Base-by-base conservation (phyloP, 371 early-diverging fungal species). In the Rhizomucor miehei region DNA sequence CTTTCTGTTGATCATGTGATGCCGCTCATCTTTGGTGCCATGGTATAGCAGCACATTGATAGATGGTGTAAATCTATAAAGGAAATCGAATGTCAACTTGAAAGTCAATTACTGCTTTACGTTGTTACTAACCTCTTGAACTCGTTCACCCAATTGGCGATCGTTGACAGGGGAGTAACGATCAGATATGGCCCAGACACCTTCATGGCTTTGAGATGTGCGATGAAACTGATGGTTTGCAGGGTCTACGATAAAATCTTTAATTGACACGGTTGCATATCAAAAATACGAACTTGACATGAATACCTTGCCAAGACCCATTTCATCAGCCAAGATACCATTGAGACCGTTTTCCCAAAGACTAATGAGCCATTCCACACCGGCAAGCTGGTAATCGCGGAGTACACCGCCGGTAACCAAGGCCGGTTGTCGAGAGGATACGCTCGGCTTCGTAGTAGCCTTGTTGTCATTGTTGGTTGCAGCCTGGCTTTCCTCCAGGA, bases 241-340 rank as follows among this genome's bases (percentile, higher is more conserved):
- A 99, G 72, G 0, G 99, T 99, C 88, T 94, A 29, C 29, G 29
- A 29, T 5, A 8, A 8, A 29, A 5, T 29, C 29, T 8, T 8
- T 8, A 29, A 29, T n/a, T n/a, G n/a, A n/a, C n/a, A n/a, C n/a
- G n/a, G n/a, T n/a, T n/a, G n/a, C n/a, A n/a, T n/a, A n/a, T 59
- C 16, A 8, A 11, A 16, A 44, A 46, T 11, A 21, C 11, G n/a
- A 9, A 34, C 17, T 40, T 44, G 40, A 2, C 5, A 19, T 36
- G 5, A 45, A 19, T 60, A 86, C 86, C 79, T 95, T 94, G 56
- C 93, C 95, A 21, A 99, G 79, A 44, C 97, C 99, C 98, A 99
- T 98, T 64, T 99, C 97, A 72, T 99, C 98, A 13, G 99, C 99
- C 40, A 99, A 69, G 62, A 99, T 99, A 25, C 99, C 97, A 63